These are phyloP conservation scores for Glomus cerebriforme DNA, from an alignment of 192 early-diverging fungal species.

Conservation along the genomic window DNA sequence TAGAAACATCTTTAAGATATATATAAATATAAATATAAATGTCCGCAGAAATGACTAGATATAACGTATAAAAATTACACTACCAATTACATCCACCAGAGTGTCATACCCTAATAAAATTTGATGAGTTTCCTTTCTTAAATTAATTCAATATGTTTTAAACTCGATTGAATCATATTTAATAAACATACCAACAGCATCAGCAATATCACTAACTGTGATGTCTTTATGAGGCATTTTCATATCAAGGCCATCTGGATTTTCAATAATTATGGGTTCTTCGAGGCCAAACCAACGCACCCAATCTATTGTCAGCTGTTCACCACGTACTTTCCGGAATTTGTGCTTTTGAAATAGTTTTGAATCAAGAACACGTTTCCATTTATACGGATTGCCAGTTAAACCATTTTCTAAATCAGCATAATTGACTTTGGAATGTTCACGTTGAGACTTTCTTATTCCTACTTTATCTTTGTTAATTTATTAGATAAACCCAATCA, in stretches of 20 bases:
- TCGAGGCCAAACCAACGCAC: constrained; percentile 62
- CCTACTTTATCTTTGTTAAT: constrained; percentile 40
- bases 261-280: constrained; percentile 72
- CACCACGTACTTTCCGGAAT: constrained; percentile 69
- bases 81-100: constrained; percentile 81
- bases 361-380: constrained; percentile 69
- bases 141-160: neutral
- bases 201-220: constrained; percentile 64
- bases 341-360: constrained; percentile 66
- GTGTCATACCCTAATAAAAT: constrained; percentile 52
- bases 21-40: neutral
- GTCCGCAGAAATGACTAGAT: neutral
- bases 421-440: constrained; percentile 72
- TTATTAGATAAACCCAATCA: neutral
- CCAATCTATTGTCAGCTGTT: constrained; percentile 70
- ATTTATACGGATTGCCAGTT: constrained; percentile 78
- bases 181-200: constrained; percentile 43
- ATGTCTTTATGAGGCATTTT: constrained; percentile 66
- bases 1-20: constrained; percentile 69
- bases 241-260: constrained; percentile 76
- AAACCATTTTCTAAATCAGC: constrained; percentile 79
- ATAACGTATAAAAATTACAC: neutral
- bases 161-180: too few species aligned
- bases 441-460: constrained; percentile 60
- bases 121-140: too few species aligned